Conservation (phyloP, 768 basidiomycete species). For the Suillus occidentalis region DNA sequence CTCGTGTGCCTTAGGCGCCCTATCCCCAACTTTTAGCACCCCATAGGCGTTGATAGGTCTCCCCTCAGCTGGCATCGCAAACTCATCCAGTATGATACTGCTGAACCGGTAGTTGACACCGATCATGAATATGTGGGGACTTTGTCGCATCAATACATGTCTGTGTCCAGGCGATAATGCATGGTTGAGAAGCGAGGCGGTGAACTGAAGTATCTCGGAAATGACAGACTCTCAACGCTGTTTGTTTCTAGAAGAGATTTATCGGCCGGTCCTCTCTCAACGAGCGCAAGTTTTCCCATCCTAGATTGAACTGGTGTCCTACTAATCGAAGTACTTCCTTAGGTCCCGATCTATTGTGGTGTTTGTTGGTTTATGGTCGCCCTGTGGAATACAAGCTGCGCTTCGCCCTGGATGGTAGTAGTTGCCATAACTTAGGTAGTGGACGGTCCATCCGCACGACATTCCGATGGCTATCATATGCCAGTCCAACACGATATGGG, state of each 20-base stretch:
- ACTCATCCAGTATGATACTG: conserved; percentile 13
- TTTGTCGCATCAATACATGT: conserved; percentile 16
- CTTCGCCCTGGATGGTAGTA: no score
- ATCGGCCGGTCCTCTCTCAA: conserved; percentile 21
- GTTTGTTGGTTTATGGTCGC: no score
- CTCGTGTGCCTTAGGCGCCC: conserved; percentile 14
- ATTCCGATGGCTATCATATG: no score
- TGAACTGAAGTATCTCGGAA: conserved; percentile 27
- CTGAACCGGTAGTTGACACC: conserved; percentile 17
- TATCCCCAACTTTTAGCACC: conserved; percentile 12
- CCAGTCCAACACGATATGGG: no score
- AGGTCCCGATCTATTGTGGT: no score
- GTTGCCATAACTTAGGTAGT: no score
- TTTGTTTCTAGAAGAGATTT: conserved; percentile 25
- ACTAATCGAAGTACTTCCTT: no score
- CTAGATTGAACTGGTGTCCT: conserved; percentile 18
- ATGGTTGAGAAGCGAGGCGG: conserved; percentile 10
- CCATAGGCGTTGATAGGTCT: conserved; percentile 6
- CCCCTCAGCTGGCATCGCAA: not conserved
- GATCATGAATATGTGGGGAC: conserved; percentile 30
- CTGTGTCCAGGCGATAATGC: not conserved
- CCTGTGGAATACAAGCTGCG: no score
- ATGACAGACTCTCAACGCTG: conserved; percentile 28
- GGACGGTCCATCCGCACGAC: no score
- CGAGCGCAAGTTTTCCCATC: conserved; percentile 29